These are phyloP conservation scores for Aspergillus nanangensis DNA, from an alignment of 495 filamentous ascomycete species.

Conservation along the genomic window DNA sequence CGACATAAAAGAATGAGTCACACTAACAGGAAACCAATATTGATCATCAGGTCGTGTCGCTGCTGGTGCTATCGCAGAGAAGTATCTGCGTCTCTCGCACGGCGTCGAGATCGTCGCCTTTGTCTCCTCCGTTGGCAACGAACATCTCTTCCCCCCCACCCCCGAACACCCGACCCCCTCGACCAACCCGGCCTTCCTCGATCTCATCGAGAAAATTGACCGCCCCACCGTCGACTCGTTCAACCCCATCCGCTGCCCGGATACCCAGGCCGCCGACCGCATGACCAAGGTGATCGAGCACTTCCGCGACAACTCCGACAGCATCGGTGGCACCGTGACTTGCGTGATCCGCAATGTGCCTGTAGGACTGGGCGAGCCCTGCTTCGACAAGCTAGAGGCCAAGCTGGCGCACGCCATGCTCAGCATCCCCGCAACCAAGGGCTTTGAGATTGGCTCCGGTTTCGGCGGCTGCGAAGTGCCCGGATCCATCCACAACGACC, in stretches of 20 bases:
- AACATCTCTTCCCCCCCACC: slow-evolving; percentile 81
- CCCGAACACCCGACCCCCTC: slow-evolving; percentile 64
- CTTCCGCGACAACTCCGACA: slow-evolving; percentile 76
- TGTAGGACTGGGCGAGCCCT: slow-evolving; percentile 85
- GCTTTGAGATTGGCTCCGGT: slow-evolving; percentile 93
- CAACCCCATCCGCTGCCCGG: slow-evolving; percentile 82
- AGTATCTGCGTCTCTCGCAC: slow-evolving; percentile 77
- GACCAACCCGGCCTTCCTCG: slow-evolving; percentile 81
- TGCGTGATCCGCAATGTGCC: slow-evolving; percentile 93
- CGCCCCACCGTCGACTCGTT: slow-evolving; percentile 77
- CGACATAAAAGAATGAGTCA: slow-evolving; percentile 9
- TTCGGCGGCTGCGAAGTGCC: slow-evolving; percentile 86
- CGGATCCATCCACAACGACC: slow-evolving; percentile 90
- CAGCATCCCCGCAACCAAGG: slow-evolving; percentile 94
- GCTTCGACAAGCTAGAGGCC: slow-evolving; percentile 95
- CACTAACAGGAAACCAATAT: slow-evolving; percentile 7
- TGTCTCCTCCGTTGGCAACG: slow-evolving; percentile 76
- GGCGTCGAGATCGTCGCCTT: slow-evolving; percentile 90
- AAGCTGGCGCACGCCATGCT: slow-evolving; percentile 95
- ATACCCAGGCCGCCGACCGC: slow-evolving; percentile 53
- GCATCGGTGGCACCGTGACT: slow-evolving; percentile 93
- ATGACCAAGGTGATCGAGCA: slow-evolving; percentile 81
- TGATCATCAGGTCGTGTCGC: slow-evolving; percentile 65
- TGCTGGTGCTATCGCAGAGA: slow-evolving; percentile 93
- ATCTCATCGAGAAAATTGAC: slow-evolving; percentile 67